Base-by-base conservation (phyloP, 768 basidiomycete genomes). In the Termitomyces sp. region DNA sequence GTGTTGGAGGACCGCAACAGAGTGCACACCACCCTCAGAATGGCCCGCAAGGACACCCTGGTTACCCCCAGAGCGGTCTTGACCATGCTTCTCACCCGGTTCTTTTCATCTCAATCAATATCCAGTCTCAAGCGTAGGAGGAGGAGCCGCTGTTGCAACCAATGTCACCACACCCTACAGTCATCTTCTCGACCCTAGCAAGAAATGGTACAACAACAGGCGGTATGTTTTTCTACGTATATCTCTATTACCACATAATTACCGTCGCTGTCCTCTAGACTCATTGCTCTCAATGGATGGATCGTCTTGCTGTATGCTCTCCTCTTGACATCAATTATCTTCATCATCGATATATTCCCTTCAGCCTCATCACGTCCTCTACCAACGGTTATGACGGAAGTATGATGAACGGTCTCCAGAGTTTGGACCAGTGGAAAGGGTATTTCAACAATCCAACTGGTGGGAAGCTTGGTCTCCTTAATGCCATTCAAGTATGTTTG, bases 381-480 rank as follows among this genome's bases (percentile, higher is more conserved):
- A 87, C 84, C 45, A 87, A 83, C 66, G 88, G 88, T 49, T 89
- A 84, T 64, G 88, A 89, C 63, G 85, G 86, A 56, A 84, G 81
- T 66, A 83, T 89, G 82, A 87, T 89, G 87, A 89, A 90, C 69
- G 86, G 85, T 66, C 74, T 91, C 39, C 89, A 91, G 68, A 80
- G 81, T 43, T 73, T 90, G 56, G 52, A 63, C 16, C 80, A 85
- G 59, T 91, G 89, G 89, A 67, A 74, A 44, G 43, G 56, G 7
- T 86, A 82, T 63, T 91, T 91, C 68, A 56, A 74, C 52, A n/a
- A 73, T 50, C 89, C 89, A 13, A 68, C 73, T n/a, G 78, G 80
- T 40, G 73, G 79, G 31, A 83, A 70, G 61, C 76, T 89, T 29
- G 86, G 88, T 65, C 68, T 89, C 16, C 76, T 89, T 47, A 88